Evolutionary conservation across 495 filamentous ascomycete genomes (phyloP).

Genomic region (Penicillium samsonianum): DNA sequence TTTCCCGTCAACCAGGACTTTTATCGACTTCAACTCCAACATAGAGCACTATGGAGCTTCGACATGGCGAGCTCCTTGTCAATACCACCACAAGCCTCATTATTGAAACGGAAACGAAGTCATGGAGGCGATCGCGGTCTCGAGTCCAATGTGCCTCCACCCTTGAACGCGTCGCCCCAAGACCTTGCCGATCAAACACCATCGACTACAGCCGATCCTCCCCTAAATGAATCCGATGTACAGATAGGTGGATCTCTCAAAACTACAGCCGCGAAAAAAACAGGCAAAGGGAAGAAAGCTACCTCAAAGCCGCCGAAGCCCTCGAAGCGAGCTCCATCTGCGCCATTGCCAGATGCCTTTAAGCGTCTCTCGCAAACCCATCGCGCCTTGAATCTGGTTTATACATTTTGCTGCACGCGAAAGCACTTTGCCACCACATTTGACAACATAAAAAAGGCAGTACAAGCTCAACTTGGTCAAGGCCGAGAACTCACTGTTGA

Average conservation of each 20-base stretch:
- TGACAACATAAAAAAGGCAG: slow-evolving; percentile 78
- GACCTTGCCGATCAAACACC: slow-evolving; percentile 1
- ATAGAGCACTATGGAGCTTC: slow-evolving; percentile 30
- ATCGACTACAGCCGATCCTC: not conserved
- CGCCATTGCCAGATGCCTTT: slow-evolving; percentile 76
- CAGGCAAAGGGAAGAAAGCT: slow-evolving; percentile 12
- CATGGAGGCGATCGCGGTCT: slow-evolving; percentile 7
- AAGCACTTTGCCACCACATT: slow-evolving; percentile 92
- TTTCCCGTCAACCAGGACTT: slow-evolving; percentile 13
- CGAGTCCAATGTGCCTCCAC: not conserved
- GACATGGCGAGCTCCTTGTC: slow-evolving; percentile 27
- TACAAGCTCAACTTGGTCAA: slow-evolving; percentile 75
- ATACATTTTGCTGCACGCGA: slow-evolving; percentile 90
- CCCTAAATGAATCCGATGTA: not conserved
- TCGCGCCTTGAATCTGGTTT: slow-evolving; percentile 85
- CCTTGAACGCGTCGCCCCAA: slow-evolving; percentile 26
- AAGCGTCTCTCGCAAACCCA: slow-evolving; percentile 73
- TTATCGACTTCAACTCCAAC: slow-evolving; percentile 1
- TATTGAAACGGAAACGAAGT: slow-evolving; percentile 27
- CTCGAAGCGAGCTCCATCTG: slow-evolving; percentile 32
- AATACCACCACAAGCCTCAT: not conserved
- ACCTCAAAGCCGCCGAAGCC: slow-evolving; percentile 13
- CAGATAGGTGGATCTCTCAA: slow-evolving; percentile 7
- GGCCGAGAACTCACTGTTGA: slow-evolving; percentile 62
- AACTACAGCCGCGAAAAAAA: slow-evolving; percentile 7